These are phyloP conservation scores for Candida krabiensis DNA, from an alignment of 805 yeast genomes.

Conservation along the genomic window DNA sequence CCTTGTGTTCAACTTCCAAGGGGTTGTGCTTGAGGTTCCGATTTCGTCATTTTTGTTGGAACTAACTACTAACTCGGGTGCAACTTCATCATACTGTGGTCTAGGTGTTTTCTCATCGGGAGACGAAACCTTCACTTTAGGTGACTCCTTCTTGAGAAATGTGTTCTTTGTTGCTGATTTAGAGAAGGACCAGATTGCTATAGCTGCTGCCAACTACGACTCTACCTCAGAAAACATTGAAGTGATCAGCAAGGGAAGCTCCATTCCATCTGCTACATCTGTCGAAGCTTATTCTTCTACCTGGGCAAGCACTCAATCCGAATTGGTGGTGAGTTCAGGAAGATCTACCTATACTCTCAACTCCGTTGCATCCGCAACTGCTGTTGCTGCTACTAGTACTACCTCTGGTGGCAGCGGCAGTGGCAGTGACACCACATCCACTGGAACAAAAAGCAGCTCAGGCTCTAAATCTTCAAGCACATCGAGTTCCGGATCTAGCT, in stretches of 20 bases:
- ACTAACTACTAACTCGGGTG: slow-evolving; percentile 16
- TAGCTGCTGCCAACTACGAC: slow-evolving; percentile 45
- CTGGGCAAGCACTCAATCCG: slow-evolving; percentile 26
- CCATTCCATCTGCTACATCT: slow-evolving; percentile 51
- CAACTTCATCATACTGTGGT: slow-evolving; percentile 39
- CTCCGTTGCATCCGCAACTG: background rate
- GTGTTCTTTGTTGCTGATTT: slow-evolving; percentile 58
- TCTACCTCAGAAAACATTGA: slow-evolving; percentile 42
- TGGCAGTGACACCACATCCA: background rate
- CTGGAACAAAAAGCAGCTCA: slow-evolving; percentile 7
- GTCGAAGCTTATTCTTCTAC: slow-evolving; percentile 50
- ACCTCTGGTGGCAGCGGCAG: slow-evolving; percentile 3
- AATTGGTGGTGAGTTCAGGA: slow-evolving; percentile 4
- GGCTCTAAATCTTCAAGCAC: slow-evolving; percentile 9
- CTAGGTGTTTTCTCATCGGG: slow-evolving; percentile 40
- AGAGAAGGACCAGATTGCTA: slow-evolving; percentile 41
- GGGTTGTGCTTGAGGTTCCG: slow-evolving; percentile 54
- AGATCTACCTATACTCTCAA: slow-evolving; percentile 2
- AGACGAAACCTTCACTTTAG: slow-evolving; percentile 41
- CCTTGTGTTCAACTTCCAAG: slow-evolving; percentile 56
- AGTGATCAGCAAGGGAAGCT: slow-evolving; percentile 37
- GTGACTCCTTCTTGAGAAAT: slow-evolving; percentile 52
- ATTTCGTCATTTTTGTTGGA: slow-evolving; percentile 28
- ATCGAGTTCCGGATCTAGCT: background rate
- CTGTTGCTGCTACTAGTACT: slow-evolving; percentile 2